Base-by-base conservation (phyloP, 768 basidiomycete genomes). In the Suillus bovinus region DNA sequence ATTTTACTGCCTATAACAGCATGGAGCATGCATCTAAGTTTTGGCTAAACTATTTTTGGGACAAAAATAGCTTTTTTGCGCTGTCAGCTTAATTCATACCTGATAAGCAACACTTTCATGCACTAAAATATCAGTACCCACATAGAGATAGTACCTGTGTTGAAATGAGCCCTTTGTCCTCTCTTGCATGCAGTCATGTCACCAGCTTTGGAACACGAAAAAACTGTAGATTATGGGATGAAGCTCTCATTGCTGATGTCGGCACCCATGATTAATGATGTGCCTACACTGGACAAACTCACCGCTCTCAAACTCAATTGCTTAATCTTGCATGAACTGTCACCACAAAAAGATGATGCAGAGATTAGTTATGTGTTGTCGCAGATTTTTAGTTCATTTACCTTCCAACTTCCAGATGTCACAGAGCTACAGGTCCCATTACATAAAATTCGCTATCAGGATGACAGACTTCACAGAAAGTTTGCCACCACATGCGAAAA, bases 31-130 rank as follows among this genome's bases (percentile, higher is more conserved):
- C 62, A 33, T n/a, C 56, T 0, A 68, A 73, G 44, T 75, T 72
- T 52, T 71, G 68, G 56, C 57, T 78, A 50, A 76, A 78, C 46
- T 70, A 70, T 39, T 78, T 76, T 59, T 74, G 71, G 59, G 66
- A 65, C 33, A 78, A 78, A 59, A 71, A 78, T 7, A 52, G 64
- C 1, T 70, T 62, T 34, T 65, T 64, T 34, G 39, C 29, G 1
- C 17, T 50, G 22, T 46, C n/a, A 0, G 8, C n/a, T n/a, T n/a
- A n/a, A n/a, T 22, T 13, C 1, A 22, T 44, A 44, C n/a, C n/a
- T n/a, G 10, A 44, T 22, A 22, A 22, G n/a, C 0, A n/a, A 3
- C 20, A 44, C 10, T 44, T 44, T 44, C 4, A n/a, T 22, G 22
- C 4, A 0, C n/a, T 42, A 42, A n/a, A 42, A 20, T 9, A 33